Conservation (phyloP, 495 filamentous ascomycete species). For the Podospora bellae-mahoneyi region DNA sequence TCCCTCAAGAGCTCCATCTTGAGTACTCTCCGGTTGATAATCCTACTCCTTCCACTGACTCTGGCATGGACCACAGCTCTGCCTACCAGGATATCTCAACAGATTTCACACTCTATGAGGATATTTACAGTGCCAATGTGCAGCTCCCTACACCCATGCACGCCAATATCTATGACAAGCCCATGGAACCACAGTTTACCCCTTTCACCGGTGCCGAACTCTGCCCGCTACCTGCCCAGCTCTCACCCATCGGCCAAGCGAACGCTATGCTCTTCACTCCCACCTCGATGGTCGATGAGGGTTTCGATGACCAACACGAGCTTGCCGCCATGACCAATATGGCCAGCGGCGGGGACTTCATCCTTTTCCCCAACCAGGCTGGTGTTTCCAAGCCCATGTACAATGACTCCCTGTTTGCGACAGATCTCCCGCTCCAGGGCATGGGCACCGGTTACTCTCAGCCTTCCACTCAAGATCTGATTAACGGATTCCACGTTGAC, state of each 20-base stretch:
- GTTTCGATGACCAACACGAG: slow-evolving; percentile 44
- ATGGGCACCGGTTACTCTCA: slow-evolving; percentile 40
- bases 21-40: slow-evolving; percentile 50
- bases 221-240: slow-evolving; percentile 45
- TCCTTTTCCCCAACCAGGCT: slow-evolving; percentile 29
- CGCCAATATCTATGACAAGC: slow-evolving; percentile 38
- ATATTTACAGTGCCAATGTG: slow-evolving; percentile 53
- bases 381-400: slow-evolving; percentile 32
- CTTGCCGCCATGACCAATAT: slow-evolving; percentile 25
- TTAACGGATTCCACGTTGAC: slow-evolving; percentile 38
- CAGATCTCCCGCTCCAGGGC: slow-evolving; percentile 33
- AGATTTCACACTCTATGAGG: slow-evolving; percentile 49
- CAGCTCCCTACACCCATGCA: slow-evolving; percentile 41
- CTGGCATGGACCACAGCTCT: slow-evolving; percentile 42
- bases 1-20: slow-evolving; percentile 46
- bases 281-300: slow-evolving; percentile 49
- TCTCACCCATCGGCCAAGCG: slow-evolving; percentile 61
- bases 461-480: slow-evolving; percentile 40
- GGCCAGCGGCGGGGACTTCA: slow-evolving; percentile 30
- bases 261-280: slow-evolving; percentile 64
- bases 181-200: slow-evolving; percentile 34
- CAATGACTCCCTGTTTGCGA: slow-evolving; percentile 36
- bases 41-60: slow-evolving; percentile 46
- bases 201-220: slow-evolving; percentile 35
- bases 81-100: slow-evolving; percentile 45